phyloP scores from a whole-genome alignment of 1,284 basidiomycete genomes.

The Athelia sp. region DNA sequence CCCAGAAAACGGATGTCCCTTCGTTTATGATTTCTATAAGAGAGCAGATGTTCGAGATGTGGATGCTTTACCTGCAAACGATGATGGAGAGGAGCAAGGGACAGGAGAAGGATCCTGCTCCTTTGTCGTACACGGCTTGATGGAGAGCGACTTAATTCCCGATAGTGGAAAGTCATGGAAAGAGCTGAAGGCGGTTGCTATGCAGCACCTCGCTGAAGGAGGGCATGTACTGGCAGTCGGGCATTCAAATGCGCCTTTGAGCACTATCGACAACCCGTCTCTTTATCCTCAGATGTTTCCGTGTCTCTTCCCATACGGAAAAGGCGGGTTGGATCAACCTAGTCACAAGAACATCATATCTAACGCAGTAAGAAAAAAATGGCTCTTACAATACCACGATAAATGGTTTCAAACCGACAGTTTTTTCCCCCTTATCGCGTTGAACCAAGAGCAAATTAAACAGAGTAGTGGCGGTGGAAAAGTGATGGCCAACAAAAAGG shows the following conservation, averaged over 20 bases:
- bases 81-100: slow-evolving; percentile 9
- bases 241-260: slow-evolving; percentile 8
- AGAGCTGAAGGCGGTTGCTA: slow-evolving; percentile 9
- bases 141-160: slow-evolving; percentile 7
- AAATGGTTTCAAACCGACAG: slow-evolving; percentile 35
- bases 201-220: slow-evolving; percentile 14
- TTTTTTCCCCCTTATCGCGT: too few relatives aligned
- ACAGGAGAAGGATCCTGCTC: slow-evolving; percentile 11
- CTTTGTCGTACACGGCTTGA: slow-evolving; percentile 14
- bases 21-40: slow-evolving; percentile 14
- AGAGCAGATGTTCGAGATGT: slow-evolving; percentile 1
- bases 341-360: slow-evolving; percentile 2
- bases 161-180: slow-evolving; percentile 2
- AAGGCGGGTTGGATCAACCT: slow-evolving; percentile 15
- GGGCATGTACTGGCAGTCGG: slow-evolving; percentile 15
- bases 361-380: slow-evolving; percentile 13
- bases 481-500: slow-evolving; percentile 19
- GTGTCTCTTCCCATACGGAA: slow-evolving; percentile 22
- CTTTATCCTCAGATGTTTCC: slow-evolving; percentile 24
- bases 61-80: slow-evolving; percentile 11
- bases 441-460: too few relatives aligned
- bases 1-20: slow-evolving; percentile 11
- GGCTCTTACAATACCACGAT: slow-evolving; percentile 31
- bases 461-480: too few relatives aligned
- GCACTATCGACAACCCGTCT: slow-evolving; percentile 18